These are phyloP conservation scores for Canavalia gladiata DNA, from an alignment of 306 rosid species.

Conservation along the genomic window DNA sequence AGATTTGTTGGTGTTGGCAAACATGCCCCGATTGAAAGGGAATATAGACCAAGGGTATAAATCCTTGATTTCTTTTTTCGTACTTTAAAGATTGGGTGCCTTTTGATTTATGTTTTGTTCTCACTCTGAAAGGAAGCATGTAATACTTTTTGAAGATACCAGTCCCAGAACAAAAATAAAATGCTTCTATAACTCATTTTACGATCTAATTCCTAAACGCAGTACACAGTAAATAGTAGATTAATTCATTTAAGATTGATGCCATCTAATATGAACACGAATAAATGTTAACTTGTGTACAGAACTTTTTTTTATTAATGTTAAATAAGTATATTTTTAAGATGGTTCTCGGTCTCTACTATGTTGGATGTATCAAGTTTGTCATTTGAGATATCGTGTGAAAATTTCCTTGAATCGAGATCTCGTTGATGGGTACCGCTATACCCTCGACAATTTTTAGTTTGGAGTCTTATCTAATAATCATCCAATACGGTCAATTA, in stretches of 20 bases:
- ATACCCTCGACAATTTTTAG: neutral
- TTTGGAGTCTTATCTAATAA: neutral
- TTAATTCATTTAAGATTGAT: slow-evolving; percentile 19
- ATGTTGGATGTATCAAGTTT: too few relatives aligned
- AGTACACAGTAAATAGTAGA: neutral
- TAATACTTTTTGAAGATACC: neutral
- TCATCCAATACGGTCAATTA: neutral
- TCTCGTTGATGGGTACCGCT: neutral
- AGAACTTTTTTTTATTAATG: too few relatives aligned
- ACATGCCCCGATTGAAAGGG: slow-evolving; percentile 9
- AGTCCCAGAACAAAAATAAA: neutral
- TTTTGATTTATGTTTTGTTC: slow-evolving; percentile 2
- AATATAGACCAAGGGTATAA: neutral
- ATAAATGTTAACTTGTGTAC: too few relatives aligned
- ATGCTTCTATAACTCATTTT: neutral
- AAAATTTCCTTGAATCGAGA: neutral
- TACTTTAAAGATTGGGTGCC: neutral
- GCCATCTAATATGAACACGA: neutral
- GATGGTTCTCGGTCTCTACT: too few relatives aligned
- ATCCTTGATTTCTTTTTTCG: neutral
- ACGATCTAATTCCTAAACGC: neutral
- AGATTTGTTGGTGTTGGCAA: slow-evolving; percentile 24
- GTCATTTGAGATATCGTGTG: too few relatives aligned
- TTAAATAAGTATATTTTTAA: too few relatives aligned
- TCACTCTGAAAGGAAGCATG: neutral